Evolutionary conservation across 2,329 filamentous ascomycete species (phyloP), one percentile per base, ranked within the genome.

Genomic region (Epicoccum nigrum): DNA sequence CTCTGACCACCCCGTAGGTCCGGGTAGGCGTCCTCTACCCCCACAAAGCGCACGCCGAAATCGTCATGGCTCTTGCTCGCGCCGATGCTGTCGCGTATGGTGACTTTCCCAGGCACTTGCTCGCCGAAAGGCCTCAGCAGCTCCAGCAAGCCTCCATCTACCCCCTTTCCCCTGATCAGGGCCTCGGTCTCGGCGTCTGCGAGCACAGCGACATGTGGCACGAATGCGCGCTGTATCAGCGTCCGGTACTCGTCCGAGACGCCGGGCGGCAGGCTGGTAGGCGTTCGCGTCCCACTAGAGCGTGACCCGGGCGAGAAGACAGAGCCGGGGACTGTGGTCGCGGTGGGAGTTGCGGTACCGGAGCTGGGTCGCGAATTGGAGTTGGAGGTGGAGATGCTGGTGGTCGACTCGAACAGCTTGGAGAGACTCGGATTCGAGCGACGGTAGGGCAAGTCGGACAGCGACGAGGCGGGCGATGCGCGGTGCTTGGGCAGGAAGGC

Each of bases 101-200:
- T 89, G 43, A 99, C 88, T 67, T 94, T 96, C 23, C 94, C 94
- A 41, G 88, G 84, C 0, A 97, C 83, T 13, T 82, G 84, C 74
- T 99, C 94, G 23, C 94, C 94, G 76, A 96, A 99, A 0, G 94
- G 93, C 42, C 93, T 82, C 48, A 99, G 76, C 19, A 99, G 77
- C 72, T 96, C 89, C 79, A 92, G 87, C 40, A 99, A 80, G 0
- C 93, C 92, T 35, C 86, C 82, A 31, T 84, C 79, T 60, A 97
- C 90, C 0, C 95, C 95, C 75, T 99, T 99, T 58, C 88, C 86
- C 52, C 80, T 81, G 46, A 92, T 82, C 51, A 99, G 76, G 50
- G 87, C 83, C 67, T 97, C 89, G 1, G 91, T 94, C 68, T 97
- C 93, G 13, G 83, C 78, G 12, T 93, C 96, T n/a, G 91, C 85